Conservation (phyloP, 2,329 filamentous ascomycete species). For the Fusarium sororula region DNA sequence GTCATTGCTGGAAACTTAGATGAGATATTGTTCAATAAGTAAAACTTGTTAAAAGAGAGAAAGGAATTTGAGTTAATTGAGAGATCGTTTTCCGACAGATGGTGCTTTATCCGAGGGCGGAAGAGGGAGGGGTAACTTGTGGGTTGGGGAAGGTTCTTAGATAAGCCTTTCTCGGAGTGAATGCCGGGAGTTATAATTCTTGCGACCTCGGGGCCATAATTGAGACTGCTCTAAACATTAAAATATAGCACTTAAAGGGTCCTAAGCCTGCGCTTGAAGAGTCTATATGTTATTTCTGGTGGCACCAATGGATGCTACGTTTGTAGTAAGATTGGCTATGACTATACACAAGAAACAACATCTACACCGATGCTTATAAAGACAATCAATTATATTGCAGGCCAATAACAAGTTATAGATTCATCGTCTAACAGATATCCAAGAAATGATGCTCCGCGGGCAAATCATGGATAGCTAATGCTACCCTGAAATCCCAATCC, state of each 20-base stretch:
- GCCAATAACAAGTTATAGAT: neutral
- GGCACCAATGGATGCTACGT: neutral
- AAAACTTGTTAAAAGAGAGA: no score
- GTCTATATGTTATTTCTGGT: neutral
- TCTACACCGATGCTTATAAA: neutral
- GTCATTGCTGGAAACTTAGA: no score
- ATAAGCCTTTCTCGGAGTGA: slow-evolving; percentile 5
- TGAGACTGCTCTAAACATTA: rapidly evolving
- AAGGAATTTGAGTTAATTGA: rapidly evolving
- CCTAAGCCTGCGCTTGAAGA: neutral
- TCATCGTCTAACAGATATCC: neutral
- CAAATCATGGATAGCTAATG: no score
- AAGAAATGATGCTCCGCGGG: no score
- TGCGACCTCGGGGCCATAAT: neutral
- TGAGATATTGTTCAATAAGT: no score
- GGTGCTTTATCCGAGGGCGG: slow-evolving; percentile 11
- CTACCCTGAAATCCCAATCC: no score
- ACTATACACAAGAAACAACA: neutral
- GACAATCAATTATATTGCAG: neutral
- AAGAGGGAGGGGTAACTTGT: slow-evolving; percentile 12
- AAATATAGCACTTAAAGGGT: rapidly evolving
- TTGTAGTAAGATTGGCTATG: neutral
- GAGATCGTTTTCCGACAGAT: neutral
- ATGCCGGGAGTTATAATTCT: neutral
- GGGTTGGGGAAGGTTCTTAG: neutral